A percentile compares a stretch with the other conserved stretches of the same genome.
These are phyloP conservation scores for Rusavskia elegans DNA, from an alignment of 495 filamentous ascomycete genomes.

Conservation along the genomic window DNA sequence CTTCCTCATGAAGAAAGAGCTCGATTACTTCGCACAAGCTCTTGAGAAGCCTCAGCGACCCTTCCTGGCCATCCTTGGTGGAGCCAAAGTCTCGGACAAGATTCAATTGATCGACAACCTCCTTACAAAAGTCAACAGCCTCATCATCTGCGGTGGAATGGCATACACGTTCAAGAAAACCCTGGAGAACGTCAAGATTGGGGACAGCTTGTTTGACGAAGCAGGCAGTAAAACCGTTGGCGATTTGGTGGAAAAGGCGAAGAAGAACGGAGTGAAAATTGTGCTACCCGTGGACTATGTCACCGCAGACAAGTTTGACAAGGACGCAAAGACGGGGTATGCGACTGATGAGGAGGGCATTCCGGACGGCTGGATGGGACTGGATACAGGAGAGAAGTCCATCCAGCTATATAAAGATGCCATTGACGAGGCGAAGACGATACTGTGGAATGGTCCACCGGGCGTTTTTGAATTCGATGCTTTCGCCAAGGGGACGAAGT, in stretches of 20 bases:
- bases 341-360: constrained; percentile 84
- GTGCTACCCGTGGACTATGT: constrained; percentile 91
- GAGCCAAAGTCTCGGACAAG: constrained; percentile 98
- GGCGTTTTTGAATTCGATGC: constrained; percentile 95
- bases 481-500: constrained; percentile 83
- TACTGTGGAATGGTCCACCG: constrained; percentile 96
- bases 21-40: constrained; percentile 97
- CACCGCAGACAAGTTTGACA: constrained; percentile 85
- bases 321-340: constrained; percentile 62
- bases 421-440: constrained; percentile 80
- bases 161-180: constrained; percentile 99
- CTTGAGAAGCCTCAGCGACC: constrained; percentile 85
- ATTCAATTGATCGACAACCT: constrained; percentile 99
- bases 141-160: constrained; percentile 97
- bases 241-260: constrained; percentile 83
- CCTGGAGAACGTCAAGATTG: constrained; percentile 75
- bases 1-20: constrained; percentile 99
- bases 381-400: constrained; percentile 83
- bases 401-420: constrained; percentile 70
- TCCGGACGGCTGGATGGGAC: constrained; percentile 92
- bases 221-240: constrained; percentile 83
- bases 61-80: constrained; percentile 97
- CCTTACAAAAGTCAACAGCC: constrained; percentile 86
- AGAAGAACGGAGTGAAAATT: constrained; percentile 87
- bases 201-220: constrained; percentile 87